Conservation (phyloP, 495 filamentous ascomycete species). For the Penicillium simplicissimum region DNA sequence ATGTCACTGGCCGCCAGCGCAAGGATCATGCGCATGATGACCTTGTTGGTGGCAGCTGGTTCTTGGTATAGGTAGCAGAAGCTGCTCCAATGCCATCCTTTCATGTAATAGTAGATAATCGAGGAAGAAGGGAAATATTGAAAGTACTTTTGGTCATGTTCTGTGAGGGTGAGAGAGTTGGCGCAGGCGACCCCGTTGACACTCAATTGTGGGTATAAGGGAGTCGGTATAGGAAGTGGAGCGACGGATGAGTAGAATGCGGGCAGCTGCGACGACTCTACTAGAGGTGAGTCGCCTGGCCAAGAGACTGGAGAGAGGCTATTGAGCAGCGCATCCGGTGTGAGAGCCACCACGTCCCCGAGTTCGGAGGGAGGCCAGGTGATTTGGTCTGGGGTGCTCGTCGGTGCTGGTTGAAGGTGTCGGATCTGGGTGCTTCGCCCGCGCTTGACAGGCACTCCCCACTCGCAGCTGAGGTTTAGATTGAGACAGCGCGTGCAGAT, state of each 20-base stretch:
- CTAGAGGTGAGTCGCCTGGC: conserved; percentile 14
- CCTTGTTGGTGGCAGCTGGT: conserved; percentile 38
- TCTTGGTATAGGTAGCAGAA: conserved; percentile 44
- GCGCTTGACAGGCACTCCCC: conserved; percentile 39
- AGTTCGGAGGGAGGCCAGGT: conserved; percentile 15
- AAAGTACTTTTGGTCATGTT: conserved; percentile 43
- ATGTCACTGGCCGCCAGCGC: conserved; percentile 45
- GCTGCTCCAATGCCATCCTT: conserved; percentile 45
- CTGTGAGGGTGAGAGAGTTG: conserved; percentile 39
- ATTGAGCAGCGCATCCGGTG: conserved; percentile 12
- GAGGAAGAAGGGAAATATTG: conserved; percentile 46
- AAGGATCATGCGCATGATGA: conserved; percentile 49
- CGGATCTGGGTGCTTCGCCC: conserved; percentile 32
- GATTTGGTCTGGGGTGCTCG: conserved; percentile 9
- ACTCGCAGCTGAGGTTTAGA: conserved; percentile 38
- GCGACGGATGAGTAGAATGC: conserved; percentile 17
- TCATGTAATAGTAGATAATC: conserved; percentile 46
- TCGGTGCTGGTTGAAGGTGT: conserved; percentile 34
- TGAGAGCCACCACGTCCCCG: conserved; percentile 16
- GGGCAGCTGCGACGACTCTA: conserved; percentile 6
- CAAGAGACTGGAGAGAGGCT: conserved; percentile 25
- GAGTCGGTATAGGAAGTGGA: conserved; percentile 14
- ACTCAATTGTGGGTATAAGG: conserved; percentile 31
- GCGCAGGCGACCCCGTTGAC: conserved; percentile 31
- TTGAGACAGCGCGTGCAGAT: conserved; percentile 48